A percentile compares a stretch with the other conserved stretches of the same genome.
Conservation (phyloP, 257 asterid genomes). For the Parsonsia alboflavescens region DNA sequence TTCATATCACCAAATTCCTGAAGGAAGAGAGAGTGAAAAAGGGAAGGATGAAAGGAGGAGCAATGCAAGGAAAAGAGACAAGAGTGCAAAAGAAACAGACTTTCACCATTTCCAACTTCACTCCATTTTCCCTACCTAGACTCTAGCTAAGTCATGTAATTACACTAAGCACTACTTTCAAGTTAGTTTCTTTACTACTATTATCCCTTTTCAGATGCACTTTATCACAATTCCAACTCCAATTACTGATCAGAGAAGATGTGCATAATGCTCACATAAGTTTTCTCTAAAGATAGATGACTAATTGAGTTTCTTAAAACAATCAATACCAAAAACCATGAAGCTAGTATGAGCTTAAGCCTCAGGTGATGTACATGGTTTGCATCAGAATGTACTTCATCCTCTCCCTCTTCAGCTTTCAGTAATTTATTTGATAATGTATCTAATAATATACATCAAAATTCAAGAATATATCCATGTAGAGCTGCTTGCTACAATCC, state of each 20-base stretch:
- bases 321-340: no score
- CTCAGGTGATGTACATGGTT: not conserved
- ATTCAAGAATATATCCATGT: not conserved
- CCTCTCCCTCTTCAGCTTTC: not conserved
- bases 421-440: no score
- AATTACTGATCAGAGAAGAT: not conserved
- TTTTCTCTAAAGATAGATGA: not conserved
- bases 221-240: not conserved
- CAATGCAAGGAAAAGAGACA: not conserved
- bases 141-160: not conserved
- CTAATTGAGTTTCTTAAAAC: not conserved
- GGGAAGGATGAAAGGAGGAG: not conserved
- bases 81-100: not conserved
- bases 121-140: not conserved
- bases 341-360: not conserved
- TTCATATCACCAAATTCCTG: not conserved
- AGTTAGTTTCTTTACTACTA: not conserved
- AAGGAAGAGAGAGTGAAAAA: not conserved
- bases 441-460: no score
- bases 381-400: not conserved
- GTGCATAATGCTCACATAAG: not conserved
- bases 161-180: not conserved
- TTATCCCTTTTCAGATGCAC: not conserved
- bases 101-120: not conserved
- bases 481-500: not conserved